Evolutionary conservation across 192 early-diverging fungal species (phyloP), one percentile per base, ranked within the genome.

Genomic region (Coemansia sp.): DNA sequence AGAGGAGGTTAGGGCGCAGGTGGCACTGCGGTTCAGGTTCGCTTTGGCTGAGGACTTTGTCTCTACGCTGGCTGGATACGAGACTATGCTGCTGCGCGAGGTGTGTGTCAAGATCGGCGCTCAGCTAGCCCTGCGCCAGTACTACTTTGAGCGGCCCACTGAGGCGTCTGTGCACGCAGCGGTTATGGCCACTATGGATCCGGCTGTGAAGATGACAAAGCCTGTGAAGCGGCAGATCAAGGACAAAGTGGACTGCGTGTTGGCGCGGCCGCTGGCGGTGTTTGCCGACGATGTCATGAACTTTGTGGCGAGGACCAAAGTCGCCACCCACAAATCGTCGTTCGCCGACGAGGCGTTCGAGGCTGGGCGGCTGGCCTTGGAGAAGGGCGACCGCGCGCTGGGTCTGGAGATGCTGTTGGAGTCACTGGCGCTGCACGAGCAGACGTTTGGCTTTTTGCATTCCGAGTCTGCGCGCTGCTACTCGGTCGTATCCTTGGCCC

Each of bases 291-390:
- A 79, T 29, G 73, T 81, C 61, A 44, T 80, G 61, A 74, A 71
- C 71, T 76, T 81, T 69, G 65, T 76, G 1, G 79, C 79, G 22
- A 51, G 65, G 62, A 67, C 77, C 27, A 86, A 82, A 72, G 72
- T 72, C 3, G 72, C 80, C 7, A 70, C 46, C 34, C 80, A 84
- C 47, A 79, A 86, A 61, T 84, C 87, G 24, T 79, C 86, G 15
- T 94, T 97, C 84, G 97, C 93, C 22, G 94, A 97, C 76, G 94
- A 97, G 73, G 88, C 93, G 0, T 91, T 93, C 67, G 95, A 97
- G 73, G 92, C 94, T 40, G 97, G 92, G 15, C 88, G 91, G 57
- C 83, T 90, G 72, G 88, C 85, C 27, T 74, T 97, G 54, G 86
- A 91, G 15, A 90, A 95, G 76, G 92, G 92, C 8, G 90, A 97